Conservation (phyloP, 148 eudicot species). For the Fallopia convolvulus region DNA sequence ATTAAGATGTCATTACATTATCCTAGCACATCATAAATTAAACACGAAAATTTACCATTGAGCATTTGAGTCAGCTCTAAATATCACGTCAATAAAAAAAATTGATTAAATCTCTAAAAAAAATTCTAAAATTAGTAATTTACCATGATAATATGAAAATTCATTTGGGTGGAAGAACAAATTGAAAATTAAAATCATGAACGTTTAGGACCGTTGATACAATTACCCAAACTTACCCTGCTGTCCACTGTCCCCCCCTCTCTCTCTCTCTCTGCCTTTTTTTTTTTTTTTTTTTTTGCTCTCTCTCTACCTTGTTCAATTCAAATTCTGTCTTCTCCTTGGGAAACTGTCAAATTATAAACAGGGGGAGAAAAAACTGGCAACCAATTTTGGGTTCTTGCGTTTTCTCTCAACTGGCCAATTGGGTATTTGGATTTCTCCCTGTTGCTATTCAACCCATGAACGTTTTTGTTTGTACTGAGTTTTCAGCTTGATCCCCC, state of each 20-base stretch:
- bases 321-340: constrained; percentile 4
- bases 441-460: neutral
- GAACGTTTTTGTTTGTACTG: neutral
- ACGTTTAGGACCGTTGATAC: neutral
- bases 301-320: neutral
- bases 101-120: no score
- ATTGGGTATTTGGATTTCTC: neutral
- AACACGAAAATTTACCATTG: no score
- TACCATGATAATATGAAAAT: no score
- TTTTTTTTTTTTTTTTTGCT: no score
- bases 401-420: constrained; percentile 4
- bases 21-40: no score
- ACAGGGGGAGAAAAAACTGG: neutral
- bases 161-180: no score
- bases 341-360: constrained; percentile 7
- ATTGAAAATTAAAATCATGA: no score
- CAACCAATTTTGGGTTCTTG: neutral
- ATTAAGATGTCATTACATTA: no score
- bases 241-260: neutral
- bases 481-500: neutral
- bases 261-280: neutral
- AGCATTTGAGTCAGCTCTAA: no score
- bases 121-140: no score
- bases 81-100: no score
- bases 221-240: neutral